A percentile compares a stretch with the other conserved stretches of the same genome.
Conservation (phyloP, 306 rosid genomes). For the Prunus salicina region DNA sequence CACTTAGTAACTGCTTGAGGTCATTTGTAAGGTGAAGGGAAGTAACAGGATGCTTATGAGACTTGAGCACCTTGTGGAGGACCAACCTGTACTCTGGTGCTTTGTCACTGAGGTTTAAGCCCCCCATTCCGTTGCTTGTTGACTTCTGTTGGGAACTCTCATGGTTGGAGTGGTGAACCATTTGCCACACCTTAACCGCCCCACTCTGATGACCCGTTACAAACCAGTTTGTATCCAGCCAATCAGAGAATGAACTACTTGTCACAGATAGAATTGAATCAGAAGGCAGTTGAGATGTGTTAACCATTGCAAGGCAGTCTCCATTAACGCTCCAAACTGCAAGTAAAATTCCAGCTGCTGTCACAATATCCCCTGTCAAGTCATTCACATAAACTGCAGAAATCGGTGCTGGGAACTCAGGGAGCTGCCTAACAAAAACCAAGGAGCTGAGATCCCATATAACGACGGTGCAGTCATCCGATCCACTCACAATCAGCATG, state of each 20-base stretch:
- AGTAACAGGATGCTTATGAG: slow-evolving; percentile 87
- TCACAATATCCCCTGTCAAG: slow-evolving; percentile 90
- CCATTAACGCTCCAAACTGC: slow-evolving; percentile 97
- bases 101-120: slow-evolving; percentile 46
- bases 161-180: slow-evolving; percentile 68
- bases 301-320: slow-evolving; percentile 90
- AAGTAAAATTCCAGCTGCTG: slow-evolving; percentile 93
- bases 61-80: slow-evolving; percentile 78
- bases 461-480: slow-evolving; percentile 91
- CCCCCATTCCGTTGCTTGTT: slow-evolving; percentile 41
- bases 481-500: slow-evolving; percentile 96
- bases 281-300: slow-evolving; percentile 93
- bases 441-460: slow-evolving; percentile 98
- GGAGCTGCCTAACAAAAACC: slow-evolving; percentile 90
- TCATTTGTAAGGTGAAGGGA: slow-evolving; percentile 78
- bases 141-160: slow-evolving; percentile 59
- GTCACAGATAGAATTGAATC: slow-evolving; percentile 92
- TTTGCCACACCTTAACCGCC: slow-evolving; percentile 96
- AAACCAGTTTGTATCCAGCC: slow-evolving; percentile 94
- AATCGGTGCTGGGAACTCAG: slow-evolving; percentile 82
- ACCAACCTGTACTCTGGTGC: slow-evolving; percentile 75
- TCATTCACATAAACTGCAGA: slow-evolving; percentile 91
- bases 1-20: slow-evolving; percentile 85
- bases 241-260: slow-evolving; percentile 80
- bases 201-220: slow-evolving; percentile 99